A percentile compares a stretch with the other conserved stretches of the same genome.
Conservation (phyloP, 164 flowering plant genomes). For the Magnolia sinica region DNA sequence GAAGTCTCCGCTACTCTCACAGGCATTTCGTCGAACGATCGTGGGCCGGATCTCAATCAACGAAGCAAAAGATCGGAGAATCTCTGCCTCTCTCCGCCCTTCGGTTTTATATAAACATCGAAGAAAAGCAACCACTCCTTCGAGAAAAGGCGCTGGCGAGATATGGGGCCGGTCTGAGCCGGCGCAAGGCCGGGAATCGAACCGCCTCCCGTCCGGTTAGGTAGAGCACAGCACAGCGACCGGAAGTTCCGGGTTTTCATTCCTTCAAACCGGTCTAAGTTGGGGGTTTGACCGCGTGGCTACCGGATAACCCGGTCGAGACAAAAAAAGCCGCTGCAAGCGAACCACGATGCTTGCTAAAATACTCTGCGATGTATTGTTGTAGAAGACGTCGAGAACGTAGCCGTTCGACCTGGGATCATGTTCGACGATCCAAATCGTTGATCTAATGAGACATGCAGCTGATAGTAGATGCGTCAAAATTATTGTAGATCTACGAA, state of each 20-base stretch:
- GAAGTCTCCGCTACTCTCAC: conserved; percentile 69
- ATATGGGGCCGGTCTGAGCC: conserved; percentile 9
- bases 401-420: no score
- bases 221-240: background rate
- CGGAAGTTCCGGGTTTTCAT: conserved; percentile 6
- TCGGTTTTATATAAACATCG: background rate
- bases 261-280: conserved; percentile 6
- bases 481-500: no score
- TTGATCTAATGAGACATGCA: background rate
- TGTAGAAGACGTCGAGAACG: background rate
- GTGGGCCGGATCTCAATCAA: background rate
- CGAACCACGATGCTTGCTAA: background rate
- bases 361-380: background rate
- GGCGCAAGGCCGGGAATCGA: conserved; percentile 7
- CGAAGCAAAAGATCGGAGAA: background rate
- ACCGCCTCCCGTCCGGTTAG: conserved; percentile 14
- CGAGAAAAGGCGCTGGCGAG: background rate
- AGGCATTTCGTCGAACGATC: conserved; percentile 45
- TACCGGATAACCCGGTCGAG: conserved; percentile 17
- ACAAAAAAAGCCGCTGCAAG: background rate
- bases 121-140: background rate
- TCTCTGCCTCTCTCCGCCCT: background rate
- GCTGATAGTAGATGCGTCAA: background rate
- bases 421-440: background rate
- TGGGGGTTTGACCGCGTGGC: conserved; percentile 3